Percentiles rank a stretch among this genome's conserved stretches.
Evolutionary conservation across 2,329 filamentous ascomycete species (phyloP).

Genomic region (Thermoascus crustaceus): DNA sequence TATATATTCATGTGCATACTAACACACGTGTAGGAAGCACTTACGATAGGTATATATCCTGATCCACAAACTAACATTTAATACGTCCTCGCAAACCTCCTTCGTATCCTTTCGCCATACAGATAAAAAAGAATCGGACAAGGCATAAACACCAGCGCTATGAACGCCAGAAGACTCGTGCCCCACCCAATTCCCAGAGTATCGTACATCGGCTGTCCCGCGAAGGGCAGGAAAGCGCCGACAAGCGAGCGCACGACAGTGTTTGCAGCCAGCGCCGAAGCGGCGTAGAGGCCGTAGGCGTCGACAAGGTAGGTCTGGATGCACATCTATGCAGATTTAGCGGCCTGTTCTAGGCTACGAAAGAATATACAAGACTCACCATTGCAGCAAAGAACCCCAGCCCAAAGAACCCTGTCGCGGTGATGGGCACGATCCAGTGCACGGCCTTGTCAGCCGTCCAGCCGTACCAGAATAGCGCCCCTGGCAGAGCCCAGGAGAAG

Average conservation of each 20-base stretch:
- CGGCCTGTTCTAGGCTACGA: no score
- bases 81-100: no score
- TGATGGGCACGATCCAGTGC: conserved; percentile 43
- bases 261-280: conserved; percentile 38
- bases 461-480: conserved; percentile 45
- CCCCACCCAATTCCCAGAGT: conserved; percentile 30
- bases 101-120: conserved; percentile 21
- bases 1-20: no score
- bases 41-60: no score
- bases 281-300: conserved; percentile 38
- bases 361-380: no score
- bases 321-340: no score
- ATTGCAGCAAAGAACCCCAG: conserved; percentile 29
- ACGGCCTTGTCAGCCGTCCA: conserved; percentile 38
- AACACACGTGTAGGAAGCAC: no score
- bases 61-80: no score
- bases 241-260: conserved; percentile 40
- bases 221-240: conserved; percentile 44
- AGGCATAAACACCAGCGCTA: conserved; percentile 29
- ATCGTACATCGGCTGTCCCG: conserved; percentile 35
- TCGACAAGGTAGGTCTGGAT: conserved; percentile 27
- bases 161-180: conserved; percentile 36
- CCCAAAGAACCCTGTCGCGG: conserved; percentile 39
- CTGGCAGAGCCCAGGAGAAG: conserved; percentile 41
- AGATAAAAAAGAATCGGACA: conserved; percentile 37